Percentiles rank a stretch among this genome's conserved stretches.
Conservation (phyloP, 371 early-diverging fungal species). For the Globomyces sp. region DNA sequence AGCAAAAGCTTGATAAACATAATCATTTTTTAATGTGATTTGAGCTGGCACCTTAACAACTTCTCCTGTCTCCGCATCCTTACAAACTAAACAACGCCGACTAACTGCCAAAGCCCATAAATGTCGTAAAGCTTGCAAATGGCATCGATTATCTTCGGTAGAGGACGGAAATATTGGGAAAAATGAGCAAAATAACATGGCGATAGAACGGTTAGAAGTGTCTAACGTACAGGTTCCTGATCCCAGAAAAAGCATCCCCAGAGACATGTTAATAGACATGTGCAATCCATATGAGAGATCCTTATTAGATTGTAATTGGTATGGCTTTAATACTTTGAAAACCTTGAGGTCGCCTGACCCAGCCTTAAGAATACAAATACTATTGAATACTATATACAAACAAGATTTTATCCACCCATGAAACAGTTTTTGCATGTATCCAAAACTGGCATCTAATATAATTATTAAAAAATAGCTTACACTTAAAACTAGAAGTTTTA, state of each 20-base stretch:
- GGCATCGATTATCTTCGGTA: conserved; percentile 68
- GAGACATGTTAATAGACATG: conserved; percentile 78
- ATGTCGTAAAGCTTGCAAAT: conserved; percentile 80
- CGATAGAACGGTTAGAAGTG: conserved; percentile 65
- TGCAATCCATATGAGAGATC: conserved; percentile 75
- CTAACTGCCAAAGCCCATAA: conserved; percentile 85
- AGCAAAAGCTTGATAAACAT: background rate
- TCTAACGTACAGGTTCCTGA: conserved; percentile 76
- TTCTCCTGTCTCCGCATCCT: conserved; percentile 51
- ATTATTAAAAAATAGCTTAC: no score
- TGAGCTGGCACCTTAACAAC: conserved; percentile 16
- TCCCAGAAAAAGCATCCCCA: conserved; percentile 81
- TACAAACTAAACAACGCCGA: conserved; percentile 68
- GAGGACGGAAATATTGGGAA: conserved; percentile 76
- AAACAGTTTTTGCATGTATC: no score
- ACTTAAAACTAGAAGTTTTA: no score
- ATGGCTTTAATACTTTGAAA: conserved; percentile 53
- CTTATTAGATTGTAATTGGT: conserved; percentile 47
- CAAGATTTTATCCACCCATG: conserved; percentile 19
- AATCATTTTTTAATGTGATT: background rate
- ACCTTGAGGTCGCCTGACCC: conserved; percentile 74
- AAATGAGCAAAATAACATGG: conserved; percentile 67
- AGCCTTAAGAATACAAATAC: conserved; percentile 74
- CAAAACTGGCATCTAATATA: no score
- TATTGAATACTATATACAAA: conserved; percentile 62